phyloP scores from a whole-genome alignment of 371 early-diverging fungal genomes.

The Massospora cicadina region DNA sequence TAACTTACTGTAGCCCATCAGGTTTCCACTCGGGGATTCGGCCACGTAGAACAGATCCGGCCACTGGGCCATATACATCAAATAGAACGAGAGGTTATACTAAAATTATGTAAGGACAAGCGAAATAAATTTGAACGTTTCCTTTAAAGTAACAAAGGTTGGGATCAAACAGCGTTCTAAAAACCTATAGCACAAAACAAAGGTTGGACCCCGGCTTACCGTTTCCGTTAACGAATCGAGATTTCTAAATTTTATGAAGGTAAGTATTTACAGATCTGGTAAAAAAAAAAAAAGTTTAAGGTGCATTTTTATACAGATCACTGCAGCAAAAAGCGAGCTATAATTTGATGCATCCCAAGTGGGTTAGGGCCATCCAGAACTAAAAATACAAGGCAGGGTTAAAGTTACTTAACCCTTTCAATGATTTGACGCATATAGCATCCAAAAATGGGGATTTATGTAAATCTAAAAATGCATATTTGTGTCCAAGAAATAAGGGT shows the following conservation, averaged over 20 bases:
- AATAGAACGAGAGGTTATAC: slow-evolving; percentile 88
- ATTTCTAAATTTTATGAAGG: slow-evolving; percentile 30
- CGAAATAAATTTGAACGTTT: neutral
- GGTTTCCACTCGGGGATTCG: slow-evolving; percentile 42
- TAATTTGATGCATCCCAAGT: neutral
- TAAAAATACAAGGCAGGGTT: too few relatives aligned
- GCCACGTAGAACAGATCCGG: slow-evolving; percentile 82
- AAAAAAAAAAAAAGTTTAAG: neutral
- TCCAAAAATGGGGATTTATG: too few relatives aligned
- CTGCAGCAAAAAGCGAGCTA: neutral
- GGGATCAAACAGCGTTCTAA: too few relatives aligned
- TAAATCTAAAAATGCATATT: too few relatives aligned
- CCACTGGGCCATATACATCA: slow-evolving; percentile 84
- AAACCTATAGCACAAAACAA: too few relatives aligned
- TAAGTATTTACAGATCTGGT: neutral
- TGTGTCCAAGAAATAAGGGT: too few relatives aligned
- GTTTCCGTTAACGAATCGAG: slow-evolving; percentile 77
- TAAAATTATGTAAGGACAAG: too few relatives aligned
- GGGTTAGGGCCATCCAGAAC: too few relatives aligned
- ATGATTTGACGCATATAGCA: too few relatives aligned
- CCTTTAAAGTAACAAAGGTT: neutral
- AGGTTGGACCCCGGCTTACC: too few relatives aligned
- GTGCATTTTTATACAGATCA: neutral
- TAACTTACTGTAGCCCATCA: slow-evolving; percentile 73
- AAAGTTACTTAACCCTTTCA: too few relatives aligned